Evolutionary conservation across 2,329 filamentous ascomycete genomes (phyloP), one percentile per base, ranked within the genome.

Genomic region (Hymenoscyphus fraxineus): DNA sequence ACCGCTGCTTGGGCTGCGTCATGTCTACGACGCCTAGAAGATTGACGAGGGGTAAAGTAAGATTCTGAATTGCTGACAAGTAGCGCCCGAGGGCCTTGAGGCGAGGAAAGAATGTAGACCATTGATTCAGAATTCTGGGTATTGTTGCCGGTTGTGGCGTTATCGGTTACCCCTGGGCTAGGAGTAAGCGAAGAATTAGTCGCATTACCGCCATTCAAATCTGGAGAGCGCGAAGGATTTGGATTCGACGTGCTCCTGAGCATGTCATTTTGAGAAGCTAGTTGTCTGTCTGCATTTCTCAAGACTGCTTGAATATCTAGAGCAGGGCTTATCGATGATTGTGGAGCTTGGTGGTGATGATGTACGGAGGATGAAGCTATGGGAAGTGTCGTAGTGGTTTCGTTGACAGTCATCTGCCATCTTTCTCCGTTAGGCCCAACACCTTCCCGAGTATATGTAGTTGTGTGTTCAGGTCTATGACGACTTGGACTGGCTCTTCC

Each of bases 61-160:
- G 80, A 77, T 32, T 84, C 83, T 13, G 75, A 75, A 55, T 80
- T 80, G 69, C 83, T 85, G 51, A 88, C 76, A 6, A 89, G 73
- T 1, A 89, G 74, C 6, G 81, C 86, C 22, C 82, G 81, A 0
- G 86, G 86, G 0, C 86, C 86, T 54, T 80, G 79, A 0, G 86
- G 85, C 0, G 86, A 88, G 16, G 81, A 84, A 6, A 89, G 73
- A 31, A 89, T 82, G 68, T 88, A 88, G 1, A 88, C 83, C 65
- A 85, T 82, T 0, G 81, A 78, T 31, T 76, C 76, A 5, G 59
- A 27, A 41, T 39, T 31, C 15, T 31, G 31, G 27, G 38, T 55
- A 39, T 73, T 72, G 19, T 73, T 35, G 31, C 65, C 22, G 55
- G 63, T 56, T 65, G 56, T 16, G 68, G 64, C 56, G 66, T 66